Conservation (phyloP, 139 green algal genomes). For the Chlorella sp. region DNA sequence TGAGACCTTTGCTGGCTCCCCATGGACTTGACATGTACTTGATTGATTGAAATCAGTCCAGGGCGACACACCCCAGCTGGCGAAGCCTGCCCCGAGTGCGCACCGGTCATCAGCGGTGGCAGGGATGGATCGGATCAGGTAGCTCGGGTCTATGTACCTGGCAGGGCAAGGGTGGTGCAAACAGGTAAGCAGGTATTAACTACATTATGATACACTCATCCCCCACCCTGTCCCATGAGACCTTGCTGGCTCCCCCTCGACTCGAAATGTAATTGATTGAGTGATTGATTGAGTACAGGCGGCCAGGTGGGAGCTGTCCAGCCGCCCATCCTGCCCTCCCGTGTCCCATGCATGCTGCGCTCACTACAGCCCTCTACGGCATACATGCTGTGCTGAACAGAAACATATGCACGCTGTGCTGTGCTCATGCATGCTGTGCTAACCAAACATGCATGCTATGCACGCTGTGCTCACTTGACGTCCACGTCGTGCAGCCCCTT, state of each 20-base stretch:
- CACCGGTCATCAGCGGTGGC: constrained; percentile 27
- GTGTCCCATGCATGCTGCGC: background rate
- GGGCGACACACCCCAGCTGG: background rate
- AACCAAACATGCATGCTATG: background rate
- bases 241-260: too few relatives aligned
- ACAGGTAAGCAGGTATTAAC: background rate
- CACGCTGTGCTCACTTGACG: constrained; percentile 46
- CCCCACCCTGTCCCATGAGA: too few relatives aligned
- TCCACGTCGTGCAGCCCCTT: constrained; percentile 61
- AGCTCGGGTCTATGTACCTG: constrained; percentile 69
- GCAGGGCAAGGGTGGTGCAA: background rate
- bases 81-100: background rate
- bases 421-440: background rate
- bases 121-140: constrained; percentile 71
- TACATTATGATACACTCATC: too few relatives aligned
- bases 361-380: background rate
- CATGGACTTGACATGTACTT: too few relatives aligned
- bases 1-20: too few relatives aligned
- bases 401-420: background rate
- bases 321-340: background rate
- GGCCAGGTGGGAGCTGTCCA: background rate
- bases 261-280: too few relatives aligned
- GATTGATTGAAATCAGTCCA: too few relatives aligned
- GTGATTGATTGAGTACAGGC: too few relatives aligned
- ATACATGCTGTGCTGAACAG: too few relatives aligned